phyloP scores from a whole-genome alignment of 352 stramenopile species.

The Bremia lactucae region DNA sequence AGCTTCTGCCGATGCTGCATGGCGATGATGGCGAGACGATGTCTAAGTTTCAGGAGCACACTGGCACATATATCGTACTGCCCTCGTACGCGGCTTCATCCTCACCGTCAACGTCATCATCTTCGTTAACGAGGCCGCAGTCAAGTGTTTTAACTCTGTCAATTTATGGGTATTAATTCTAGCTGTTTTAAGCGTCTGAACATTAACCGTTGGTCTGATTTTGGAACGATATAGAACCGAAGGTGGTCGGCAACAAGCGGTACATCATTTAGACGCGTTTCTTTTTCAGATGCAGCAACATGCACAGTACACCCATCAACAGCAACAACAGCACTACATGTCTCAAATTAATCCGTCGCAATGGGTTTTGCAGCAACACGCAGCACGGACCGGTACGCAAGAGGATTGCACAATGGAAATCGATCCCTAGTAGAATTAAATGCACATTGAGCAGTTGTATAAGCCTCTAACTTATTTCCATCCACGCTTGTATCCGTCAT shows the following conservation, averaged over 20 bases:
- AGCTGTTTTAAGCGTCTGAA: background rate
- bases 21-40: conserved; percentile 61
- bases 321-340: conserved; percentile 34
- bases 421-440: conserved; percentile 26
- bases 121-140: conserved; percentile 3
- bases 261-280: conserved; percentile 46
- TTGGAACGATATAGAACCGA: conserved; percentile 3
- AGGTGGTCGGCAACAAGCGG: conserved; percentile 40
- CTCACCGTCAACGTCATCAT: too few relatives aligned
- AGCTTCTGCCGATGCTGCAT: conserved; percentile 58
- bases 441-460: conserved; percentile 6
- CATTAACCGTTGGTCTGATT: background rate
- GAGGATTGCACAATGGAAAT: conserved; percentile 59
- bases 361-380: conserved; percentile 13
- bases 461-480: conserved; percentile 59
- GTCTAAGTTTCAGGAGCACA: conserved; percentile 68
- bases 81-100: conserved; percentile 19
- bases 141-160: conserved; percentile 41
- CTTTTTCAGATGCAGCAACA: conserved; percentile 57
- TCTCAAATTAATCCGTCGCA: conserved; percentile 26
- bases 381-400: conserved; percentile 6
- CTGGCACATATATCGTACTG: conserved; percentile 64
- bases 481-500: conserved; percentile 65
- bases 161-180: conserved; percentile 51
- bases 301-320: conserved; percentile 23